phyloP scores from a whole-genome alignment of 768 basidiomycete genomes.

The Trichaptum fuscoviolaceum region DNA sequence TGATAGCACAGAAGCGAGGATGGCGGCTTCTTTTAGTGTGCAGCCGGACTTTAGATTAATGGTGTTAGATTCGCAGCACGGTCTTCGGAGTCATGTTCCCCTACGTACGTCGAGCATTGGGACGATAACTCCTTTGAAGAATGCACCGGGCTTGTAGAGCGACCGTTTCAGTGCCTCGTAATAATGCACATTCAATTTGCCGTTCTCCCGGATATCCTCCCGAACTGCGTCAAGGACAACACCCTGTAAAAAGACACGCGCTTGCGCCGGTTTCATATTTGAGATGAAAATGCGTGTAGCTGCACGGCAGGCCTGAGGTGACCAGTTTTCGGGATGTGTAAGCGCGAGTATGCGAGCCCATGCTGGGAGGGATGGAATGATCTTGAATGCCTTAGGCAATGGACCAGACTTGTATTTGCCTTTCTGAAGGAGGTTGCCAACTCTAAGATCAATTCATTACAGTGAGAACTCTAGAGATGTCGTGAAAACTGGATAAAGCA shows the following conservation, averaged over 20 bases:
- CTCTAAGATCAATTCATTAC: slow-evolving; percentile 37
- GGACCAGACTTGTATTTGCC: slow-evolving; percentile 80
- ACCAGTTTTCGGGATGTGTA: slow-evolving; percentile 91
- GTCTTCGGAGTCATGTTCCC: too few species aligned
- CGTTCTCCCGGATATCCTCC: slow-evolving; percentile 80
- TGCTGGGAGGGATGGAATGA: slow-evolving; percentile 89
- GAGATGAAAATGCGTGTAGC: slow-evolving; percentile 96
- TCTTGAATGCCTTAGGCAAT: slow-evolving; percentile 96
- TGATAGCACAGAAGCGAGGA: slow-evolving; percentile 85
- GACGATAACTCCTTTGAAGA: slow-evolving; percentile 97
- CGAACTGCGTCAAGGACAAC: slow-evolving; percentile 87
- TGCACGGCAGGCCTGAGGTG: slow-evolving; percentile 89
- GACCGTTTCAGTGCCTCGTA: slow-evolving; percentile 91
- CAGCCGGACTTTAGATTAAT: slow-evolving; percentile 54
- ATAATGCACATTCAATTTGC: slow-evolving; percentile 89
- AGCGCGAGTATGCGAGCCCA: slow-evolving; percentile 96
- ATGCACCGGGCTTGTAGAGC: slow-evolving; percentile 94
- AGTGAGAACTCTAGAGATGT: not conserved
- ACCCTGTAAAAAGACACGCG: slow-evolving; percentile 86
- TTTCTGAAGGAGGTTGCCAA: slow-evolving; percentile 76
- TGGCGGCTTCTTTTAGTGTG: slow-evolving; percentile 90
- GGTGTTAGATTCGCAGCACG: not conserved
- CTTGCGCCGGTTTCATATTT: slow-evolving; percentile 93
- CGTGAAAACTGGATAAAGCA: slow-evolving; percentile 9
- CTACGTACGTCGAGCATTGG: slow-evolving; percentile 81